Conservation (phyloP, 2,329 filamentous ascomycete species). For the Fonsecaea pedrosoi region DNA sequence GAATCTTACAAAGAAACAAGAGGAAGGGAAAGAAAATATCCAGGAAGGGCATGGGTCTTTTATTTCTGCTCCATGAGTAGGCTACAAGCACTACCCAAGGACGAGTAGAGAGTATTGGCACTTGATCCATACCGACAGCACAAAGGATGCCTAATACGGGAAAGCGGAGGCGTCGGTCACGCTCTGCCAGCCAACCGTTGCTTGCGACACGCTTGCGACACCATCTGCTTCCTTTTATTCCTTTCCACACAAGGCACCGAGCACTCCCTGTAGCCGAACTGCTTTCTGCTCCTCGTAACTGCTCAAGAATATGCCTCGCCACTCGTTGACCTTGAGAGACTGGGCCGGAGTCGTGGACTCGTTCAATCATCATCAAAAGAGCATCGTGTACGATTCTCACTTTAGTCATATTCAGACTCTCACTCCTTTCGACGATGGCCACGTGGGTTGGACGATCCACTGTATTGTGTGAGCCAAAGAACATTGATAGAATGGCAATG, state of each 20-base stretch:
- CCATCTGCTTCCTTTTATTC: neutral
- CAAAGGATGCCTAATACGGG: constrained; percentile 7
- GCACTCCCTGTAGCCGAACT: neutral
- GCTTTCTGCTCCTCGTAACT: neutral
- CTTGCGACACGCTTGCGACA: neutral
- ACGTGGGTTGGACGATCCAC: constrained; percentile 36
- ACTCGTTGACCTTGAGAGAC: neutral
- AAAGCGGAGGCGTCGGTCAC: neutral
- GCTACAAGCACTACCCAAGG: neutral
- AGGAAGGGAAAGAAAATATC: neutral
- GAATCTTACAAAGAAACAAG: neutral
- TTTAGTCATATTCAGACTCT: neutral
- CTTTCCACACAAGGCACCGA: constrained; percentile 6
- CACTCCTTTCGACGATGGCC: constrained; percentile 37
- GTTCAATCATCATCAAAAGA: constrained; percentile 13
- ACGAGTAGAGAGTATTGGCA: neutral
- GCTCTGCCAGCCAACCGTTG: constrained; percentile 8
- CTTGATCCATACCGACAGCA: neutral
- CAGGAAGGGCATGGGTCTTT: neutral
- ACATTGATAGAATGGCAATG: neutral
- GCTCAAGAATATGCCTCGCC: neutral
- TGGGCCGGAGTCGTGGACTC: constrained; percentile 2
- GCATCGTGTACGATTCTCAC: neutral
- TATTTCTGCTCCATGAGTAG: neutral
- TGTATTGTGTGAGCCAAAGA: constrained; percentile 34